Evolutionary conservation across 257 asterid genomes (phyloP), one percentile per base, ranked within the genome.

Genomic region (Nicotiana knightiana): DNA sequence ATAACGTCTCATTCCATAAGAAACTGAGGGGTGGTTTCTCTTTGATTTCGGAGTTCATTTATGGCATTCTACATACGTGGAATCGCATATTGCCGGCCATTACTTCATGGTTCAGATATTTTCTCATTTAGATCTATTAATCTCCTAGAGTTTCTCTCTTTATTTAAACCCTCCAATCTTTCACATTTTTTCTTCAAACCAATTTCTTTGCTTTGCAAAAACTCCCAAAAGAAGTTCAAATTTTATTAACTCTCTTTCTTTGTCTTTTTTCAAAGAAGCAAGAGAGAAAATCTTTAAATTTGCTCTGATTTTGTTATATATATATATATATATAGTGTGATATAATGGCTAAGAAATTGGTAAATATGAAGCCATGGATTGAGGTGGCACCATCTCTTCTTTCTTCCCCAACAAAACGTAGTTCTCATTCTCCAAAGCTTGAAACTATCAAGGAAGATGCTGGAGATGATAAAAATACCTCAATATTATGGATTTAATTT

Each of bases 341-440:
- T 17, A 84, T 43, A 43, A 91, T 88, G 93, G 85, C 84, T 13
- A 87, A 88, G 81, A 85, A 84, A 65, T 51, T 73, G 16, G 80
- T 81, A 76, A 57, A 37, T n/a, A 67, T 68, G 18, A 79, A 83
- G 81, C 46, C 81, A 17, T 87, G 88, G 88, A 63, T 85, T 79
- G 94, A 91, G 65, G 87, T 84, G 39, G 91, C 94, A 15, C 94
- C 94, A 24, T 58, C 86, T 8, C 89, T 75, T 2, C 68, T 91
- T 12, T 85, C 88, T 51, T 75, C 75, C 7, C 88, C 89, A 0
- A 17, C 43, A 4, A 89, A 81, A 61, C 87, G 85, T 28, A 43
- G 51, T 43, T 89, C 91, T 63, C 91, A 83, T 62, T 85, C 80
- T 63, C 91, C 90, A 1, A 85, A 85, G 30, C 93, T 90, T 1